These are phyloP conservation scores for Penicillium paxilli DNA, from an alignment of 495 filamentous ascomycete species.

Conservation along the genomic window DNA sequence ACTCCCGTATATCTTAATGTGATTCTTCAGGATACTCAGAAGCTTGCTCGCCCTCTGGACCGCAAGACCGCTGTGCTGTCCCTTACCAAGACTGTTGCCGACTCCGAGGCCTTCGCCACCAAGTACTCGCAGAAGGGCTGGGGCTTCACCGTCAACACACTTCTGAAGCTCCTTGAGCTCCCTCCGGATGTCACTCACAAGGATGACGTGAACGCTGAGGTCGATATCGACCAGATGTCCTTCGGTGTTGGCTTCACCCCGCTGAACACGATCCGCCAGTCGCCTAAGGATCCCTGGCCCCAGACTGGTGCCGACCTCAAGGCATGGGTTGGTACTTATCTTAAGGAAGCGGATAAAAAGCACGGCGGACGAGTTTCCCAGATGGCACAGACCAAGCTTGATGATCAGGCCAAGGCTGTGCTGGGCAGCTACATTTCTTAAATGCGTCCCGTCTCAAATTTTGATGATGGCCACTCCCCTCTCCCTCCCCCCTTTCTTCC, in stretches of 20 bases:
- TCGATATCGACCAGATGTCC: constrained; percentile 88
- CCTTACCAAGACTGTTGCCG: constrained; percentile 83
- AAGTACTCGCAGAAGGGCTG: constrained; percentile 72
- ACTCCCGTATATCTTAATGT: constrained; percentile 78
- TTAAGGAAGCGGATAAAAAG: constrained; percentile 61
- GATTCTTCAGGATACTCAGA: constrained; percentile 84
- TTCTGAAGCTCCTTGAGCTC: constrained; percentile 86
- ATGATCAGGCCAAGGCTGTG: constrained; percentile 53
- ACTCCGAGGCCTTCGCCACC: constrained; percentile 75
- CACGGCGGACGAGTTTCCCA: constrained; percentile 53
- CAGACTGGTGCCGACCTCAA: constrained; percentile 74
- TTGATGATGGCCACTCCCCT: too few relatives aligned
- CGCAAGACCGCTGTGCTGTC: constrained; percentile 93
- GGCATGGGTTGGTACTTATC: constrained; percentile 72
- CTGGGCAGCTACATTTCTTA: constrained; percentile 57
- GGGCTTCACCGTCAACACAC: constrained; percentile 78
- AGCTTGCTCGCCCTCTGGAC: constrained; percentile 80
- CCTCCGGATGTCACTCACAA: constrained; percentile 70
- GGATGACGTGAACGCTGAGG: constrained; percentile 77
- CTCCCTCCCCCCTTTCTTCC: too few relatives aligned
- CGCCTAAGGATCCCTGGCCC: constrained; percentile 71
- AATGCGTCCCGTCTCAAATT: background rate
- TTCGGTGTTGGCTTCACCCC: constrained; percentile 94
- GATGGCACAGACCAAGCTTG: constrained; percentile 60
- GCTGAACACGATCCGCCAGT: constrained; percentile 80